phyloP scores from a whole-genome alignment of 106 monocot species.

The Acorus calamus region DNA sequence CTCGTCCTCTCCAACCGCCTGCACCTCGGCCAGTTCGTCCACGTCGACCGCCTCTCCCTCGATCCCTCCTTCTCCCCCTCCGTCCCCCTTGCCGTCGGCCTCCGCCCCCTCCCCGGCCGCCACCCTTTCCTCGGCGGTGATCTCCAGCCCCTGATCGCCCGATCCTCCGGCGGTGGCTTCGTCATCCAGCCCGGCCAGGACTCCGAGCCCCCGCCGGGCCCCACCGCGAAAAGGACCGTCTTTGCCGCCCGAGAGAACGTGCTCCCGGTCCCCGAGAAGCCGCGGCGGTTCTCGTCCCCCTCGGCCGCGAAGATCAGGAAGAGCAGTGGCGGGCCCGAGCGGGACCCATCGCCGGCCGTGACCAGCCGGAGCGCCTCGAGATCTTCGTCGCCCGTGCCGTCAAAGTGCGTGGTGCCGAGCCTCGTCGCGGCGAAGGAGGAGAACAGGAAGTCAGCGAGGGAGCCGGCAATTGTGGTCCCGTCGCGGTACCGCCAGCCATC shows the following conservation, averaged over 20 bases:
- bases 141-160: conserved; percentile 16
- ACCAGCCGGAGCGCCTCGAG: conserved; percentile 13
- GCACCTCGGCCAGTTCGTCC: conserved; percentile 78
- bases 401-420: conserved; percentile 82
- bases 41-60: conserved; percentile 56
- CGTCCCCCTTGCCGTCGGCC: conserved; percentile 45
- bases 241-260: conserved; percentile 35
- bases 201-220: conserved; percentile 5
- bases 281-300: conserved; percentile 59
- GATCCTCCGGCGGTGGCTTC: conserved; percentile 24
- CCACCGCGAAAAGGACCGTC: conserved; percentile 10
- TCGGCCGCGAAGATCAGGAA: conserved; percentile 21
- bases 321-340: conserved; percentile 2
- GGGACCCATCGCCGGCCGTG: conserved; percentile 12
- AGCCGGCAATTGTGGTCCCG: conserved; percentile 86
- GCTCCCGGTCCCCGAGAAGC: background rate
- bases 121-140: conserved; percentile 34
- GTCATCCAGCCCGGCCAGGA: conserved; percentile 61
- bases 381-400: conserved; percentile 72
- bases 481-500: conserved; percentile 90
- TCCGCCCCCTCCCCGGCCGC: conserved; percentile 22
- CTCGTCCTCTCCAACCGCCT: conserved; percentile 44
- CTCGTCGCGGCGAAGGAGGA: conserved; percentile 85
- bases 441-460: conserved; percentile 49
- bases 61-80: conserved; percentile 37